Percentiles rank a stretch among this genome's conserved stretches.
These are phyloP conservation scores for Globisporangium spinosum DNA, from an alignment of 352 stramenopile species.

Conservation along the genomic window DNA sequence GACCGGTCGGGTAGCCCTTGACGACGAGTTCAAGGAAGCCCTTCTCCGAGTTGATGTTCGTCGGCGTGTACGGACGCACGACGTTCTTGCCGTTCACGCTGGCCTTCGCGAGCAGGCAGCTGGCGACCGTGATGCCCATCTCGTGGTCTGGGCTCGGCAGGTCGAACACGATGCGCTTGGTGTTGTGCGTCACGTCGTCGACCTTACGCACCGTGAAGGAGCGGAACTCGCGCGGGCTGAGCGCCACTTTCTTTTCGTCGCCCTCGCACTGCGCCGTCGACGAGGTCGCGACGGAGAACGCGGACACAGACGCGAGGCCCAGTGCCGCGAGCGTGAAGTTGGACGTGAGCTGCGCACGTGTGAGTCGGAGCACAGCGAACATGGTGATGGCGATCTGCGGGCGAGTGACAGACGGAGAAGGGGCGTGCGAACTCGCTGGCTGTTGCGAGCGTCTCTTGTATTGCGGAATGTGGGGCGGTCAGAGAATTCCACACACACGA, in stretches of 20 bases:
- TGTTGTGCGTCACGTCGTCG: conserved; percentile 71
- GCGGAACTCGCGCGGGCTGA: conserved; percentile 62
- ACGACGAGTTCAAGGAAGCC: conserved; percentile 87
- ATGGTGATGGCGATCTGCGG: conserved; percentile 7
- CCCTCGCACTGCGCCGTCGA: conserved; percentile 19
- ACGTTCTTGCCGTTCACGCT: conserved; percentile 74
- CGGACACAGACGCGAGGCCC: conserved; percentile 38
- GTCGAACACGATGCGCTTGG: conserved; percentile 73
- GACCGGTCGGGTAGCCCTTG: conserved; percentile 85
- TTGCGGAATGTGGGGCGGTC: not conserved
- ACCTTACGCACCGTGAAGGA: conserved; percentile 73
- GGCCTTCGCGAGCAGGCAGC: conserved; percentile 61
- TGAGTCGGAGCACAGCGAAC: conserved; percentile 42
- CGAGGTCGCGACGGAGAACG: conserved; percentile 22
- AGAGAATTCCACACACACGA: conserved; percentile 6
- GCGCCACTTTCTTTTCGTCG: conserved; percentile 39
- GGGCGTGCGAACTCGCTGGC: not conserved
- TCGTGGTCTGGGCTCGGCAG: conserved; percentile 52
- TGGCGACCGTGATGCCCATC: conserved; percentile 61
- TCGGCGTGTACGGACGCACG: conserved; percentile 86
- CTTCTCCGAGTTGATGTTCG: conserved; percentile 78
- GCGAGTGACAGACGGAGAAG: not conserved
- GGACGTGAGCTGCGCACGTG: conserved; percentile 33
- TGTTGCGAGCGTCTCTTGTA: conserved; percentile 1
- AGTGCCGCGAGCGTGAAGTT: conserved; percentile 32